Conservation (phyloP, 2,329 filamentous ascomycete species). For the Penicillium sp. region DNA sequence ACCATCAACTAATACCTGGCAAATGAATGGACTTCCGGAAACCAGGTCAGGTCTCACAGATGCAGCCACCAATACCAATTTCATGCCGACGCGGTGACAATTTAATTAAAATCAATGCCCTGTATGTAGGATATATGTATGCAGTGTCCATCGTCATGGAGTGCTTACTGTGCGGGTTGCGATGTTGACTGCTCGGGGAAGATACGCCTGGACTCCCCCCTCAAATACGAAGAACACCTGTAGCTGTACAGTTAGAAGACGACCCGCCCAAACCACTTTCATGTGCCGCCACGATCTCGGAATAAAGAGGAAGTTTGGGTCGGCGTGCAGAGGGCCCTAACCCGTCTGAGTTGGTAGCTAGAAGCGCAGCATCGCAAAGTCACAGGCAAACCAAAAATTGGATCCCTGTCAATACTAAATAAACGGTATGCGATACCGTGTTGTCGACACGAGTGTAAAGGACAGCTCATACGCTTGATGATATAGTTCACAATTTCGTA, state of each 20-base stretch:
- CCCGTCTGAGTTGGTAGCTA: not conserved
- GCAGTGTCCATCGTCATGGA: not conserved
- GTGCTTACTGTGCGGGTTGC: not conserved
- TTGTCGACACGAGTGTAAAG: not conserved
- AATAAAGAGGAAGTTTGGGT: slow-evolving; percentile 12
- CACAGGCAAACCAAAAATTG: not conserved
- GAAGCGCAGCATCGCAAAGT: not conserved
- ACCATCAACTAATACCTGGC: not conserved
- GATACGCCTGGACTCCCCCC: not conserved
- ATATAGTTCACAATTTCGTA: slow-evolving; percentile 3
- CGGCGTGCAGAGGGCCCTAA: slow-evolving; percentile 3
- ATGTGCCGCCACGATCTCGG: slow-evolving; percentile 14
- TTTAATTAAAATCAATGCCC: not conserved
- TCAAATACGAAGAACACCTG: not conserved
- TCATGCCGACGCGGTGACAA: not conserved
- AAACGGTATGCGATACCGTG: no score
- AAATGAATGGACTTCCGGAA: not conserved
- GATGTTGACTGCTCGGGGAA: not conserved
- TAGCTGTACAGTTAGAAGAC: not conserved
- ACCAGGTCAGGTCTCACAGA: not conserved
- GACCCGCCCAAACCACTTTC: no score
- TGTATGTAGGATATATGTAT: no score
- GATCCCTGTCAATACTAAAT: not conserved
- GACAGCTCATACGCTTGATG: slow-evolving; percentile 9
- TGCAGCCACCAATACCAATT: not conserved